These are phyloP conservation scores for Colletotrichum limetticola DNA, from an alignment of 2,329 filamentous ascomycete genomes.

Conservation along the genomic window DNA sequence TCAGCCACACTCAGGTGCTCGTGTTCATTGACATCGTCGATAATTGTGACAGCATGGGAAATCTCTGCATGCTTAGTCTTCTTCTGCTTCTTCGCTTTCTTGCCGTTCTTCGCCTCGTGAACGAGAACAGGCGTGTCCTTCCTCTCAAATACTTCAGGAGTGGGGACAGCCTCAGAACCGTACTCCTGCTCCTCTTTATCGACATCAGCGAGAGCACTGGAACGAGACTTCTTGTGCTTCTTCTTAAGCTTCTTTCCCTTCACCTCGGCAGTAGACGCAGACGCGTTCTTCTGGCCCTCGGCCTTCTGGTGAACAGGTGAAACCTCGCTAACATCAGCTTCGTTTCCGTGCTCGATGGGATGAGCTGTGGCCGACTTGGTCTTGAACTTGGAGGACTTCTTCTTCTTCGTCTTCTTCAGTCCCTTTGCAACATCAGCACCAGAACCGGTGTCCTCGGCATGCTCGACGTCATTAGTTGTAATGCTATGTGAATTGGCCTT, in stretches of 20 bases:
- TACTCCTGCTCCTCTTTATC: neutral
- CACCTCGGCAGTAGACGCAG: neutral
- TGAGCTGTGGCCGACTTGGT: neutral
- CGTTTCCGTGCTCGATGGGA: neutral
- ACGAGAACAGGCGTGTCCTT: neutral
- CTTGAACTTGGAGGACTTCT: neutral
- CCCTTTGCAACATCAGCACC: neutral
- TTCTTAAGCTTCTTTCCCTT: neutral
- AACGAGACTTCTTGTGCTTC: neutral
- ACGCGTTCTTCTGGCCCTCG: neutral
- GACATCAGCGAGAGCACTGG: neutral
- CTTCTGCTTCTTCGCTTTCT: neutral
- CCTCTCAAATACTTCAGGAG: neutral
- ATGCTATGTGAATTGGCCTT: neutral
- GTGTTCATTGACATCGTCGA: neutral
- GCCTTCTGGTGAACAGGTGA: neutral
- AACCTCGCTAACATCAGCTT: too few species aligned
- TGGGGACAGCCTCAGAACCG: neutral
- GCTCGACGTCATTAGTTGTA: too few species aligned
- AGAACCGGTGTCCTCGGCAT: neutral
- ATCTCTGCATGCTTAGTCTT: neutral
- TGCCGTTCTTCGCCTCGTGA: neutral
- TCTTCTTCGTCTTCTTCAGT: neutral
- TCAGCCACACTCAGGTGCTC: neutral
- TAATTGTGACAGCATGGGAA: neutral